Base-by-base conservation (phyloP, 1,284 basidiomycete genomes). In the Ustilago nuda region DNA sequence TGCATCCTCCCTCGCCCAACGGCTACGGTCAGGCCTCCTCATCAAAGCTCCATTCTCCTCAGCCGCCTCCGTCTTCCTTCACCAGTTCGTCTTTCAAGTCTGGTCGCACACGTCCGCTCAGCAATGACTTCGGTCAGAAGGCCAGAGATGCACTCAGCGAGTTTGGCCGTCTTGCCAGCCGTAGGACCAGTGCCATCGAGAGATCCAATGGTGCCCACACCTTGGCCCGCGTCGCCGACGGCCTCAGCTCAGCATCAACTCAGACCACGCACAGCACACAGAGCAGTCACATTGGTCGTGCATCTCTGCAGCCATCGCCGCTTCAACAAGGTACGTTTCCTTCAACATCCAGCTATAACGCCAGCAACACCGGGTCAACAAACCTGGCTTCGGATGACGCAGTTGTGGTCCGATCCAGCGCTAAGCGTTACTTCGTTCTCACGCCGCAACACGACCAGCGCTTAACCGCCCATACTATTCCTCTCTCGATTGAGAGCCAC, bases 71-170 rank as follows among this genome's bases (percentile, higher is more conserved):
- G 30, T 60, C 70, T 13, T 62, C 70, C 15, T 59, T 62, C n/a
- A 8, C 36, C 35, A 54, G 51, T 36, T 32, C 54, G 12, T 51
- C 46, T 7, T 45, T 36, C 15, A 63, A 56, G 11, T 43, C 46
- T 17, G 51, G 60, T 19, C 50, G 50, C 19, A 50, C 61, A 6
- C 39, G 65, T 30, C 72, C 67, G 11, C 55, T 68, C 35, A 78
- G 68, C 36, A 65, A 61, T 19, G 76, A 71, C 45, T 60, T 78
- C 19, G 59, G 65, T 8, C 67, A 67, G 32, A 61, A 58, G 35
- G 66, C 76, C 15, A 43, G 59, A 23, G 76, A 74, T 30, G 76
- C 72, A 3, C 48, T 78, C 53, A 64, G 27, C 55, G 72, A 74
- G n/a, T 61, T 74, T 12, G 68, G 67, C 5, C 63, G 62, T 9